Base-by-base conservation (phyloP, 2,329 filamentous ascomycete species). In the Microdochium paspali region DNA sequence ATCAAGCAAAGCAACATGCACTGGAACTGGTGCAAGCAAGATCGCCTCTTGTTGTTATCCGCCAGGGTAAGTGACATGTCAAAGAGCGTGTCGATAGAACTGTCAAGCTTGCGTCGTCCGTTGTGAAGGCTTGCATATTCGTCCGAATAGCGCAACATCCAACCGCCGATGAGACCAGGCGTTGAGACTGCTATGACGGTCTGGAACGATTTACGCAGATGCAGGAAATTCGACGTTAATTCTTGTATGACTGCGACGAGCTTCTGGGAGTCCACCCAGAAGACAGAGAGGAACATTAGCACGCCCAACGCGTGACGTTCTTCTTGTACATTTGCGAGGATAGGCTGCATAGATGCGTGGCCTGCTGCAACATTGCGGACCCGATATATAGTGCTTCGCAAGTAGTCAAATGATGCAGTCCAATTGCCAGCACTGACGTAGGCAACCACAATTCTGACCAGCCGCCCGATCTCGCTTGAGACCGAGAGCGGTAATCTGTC, bases 351-450 rank as follows among this genome's bases (percentile, higher is more conserved):
- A 10, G 61, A 61, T 21, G 63, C 60, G 46, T 73, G 72, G 1
- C 62, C 52, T 3, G 70, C 63, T 12, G 64, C 58, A 2, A 67
- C 62, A 21, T 68, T 71, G 25, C 77, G 70, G 47, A 78, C 70
- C 43, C 63, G 67, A 54, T 77, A 74, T 28, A 80, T 66, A 44
- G 74, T 66, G 52, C 62, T 69, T 50, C 74, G 73, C 47, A 84
- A 64, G 55, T 80, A 79, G 44, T 81, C 77, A 47, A 84, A 78
- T 3, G 78, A 72, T 32, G 71, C 63, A 25, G 69, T 54, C 82
- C 82, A 86, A 55, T 74, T 84, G 2, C 79, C 79, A 7, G 79
- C 82, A 13, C 79, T 83, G 49, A 82, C 64, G 54, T 79, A 86
- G 58, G 85, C 80, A 28, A 83, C 67, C 15, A 85, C 70, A 4